Percentiles rank a stretch among this genome's conserved stretches.
Conservation (phyloP, 768 basidiomycete species). For the Rhodotorula paludigena region DNA sequence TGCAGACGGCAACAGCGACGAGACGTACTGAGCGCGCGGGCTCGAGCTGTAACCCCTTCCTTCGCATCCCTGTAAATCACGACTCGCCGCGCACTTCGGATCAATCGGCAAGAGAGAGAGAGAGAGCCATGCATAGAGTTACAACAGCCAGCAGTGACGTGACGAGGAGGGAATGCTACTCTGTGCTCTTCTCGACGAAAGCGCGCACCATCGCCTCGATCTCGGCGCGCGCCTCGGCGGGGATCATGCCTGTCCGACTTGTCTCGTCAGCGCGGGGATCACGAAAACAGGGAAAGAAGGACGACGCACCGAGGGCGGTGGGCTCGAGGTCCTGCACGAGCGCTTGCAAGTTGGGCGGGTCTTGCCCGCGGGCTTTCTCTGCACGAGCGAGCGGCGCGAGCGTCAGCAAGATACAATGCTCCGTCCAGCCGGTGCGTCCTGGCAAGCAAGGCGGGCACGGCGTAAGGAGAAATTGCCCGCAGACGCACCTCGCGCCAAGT, state of each 20-base stretch:
- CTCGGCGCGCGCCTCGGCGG: slow-evolving; percentile 17
- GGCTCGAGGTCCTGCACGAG: slow-evolving; percentile 82
- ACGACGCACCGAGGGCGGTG: slow-evolving; percentile 51
- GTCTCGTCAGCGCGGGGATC: neutral
- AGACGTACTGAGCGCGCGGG: slow-evolving; percentile 20
- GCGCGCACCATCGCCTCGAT: slow-evolving; percentile 30
- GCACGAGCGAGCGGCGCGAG: slow-evolving; percentile 48
- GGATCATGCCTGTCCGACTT: slow-evolving; percentile 10
- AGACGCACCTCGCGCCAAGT: slow-evolving; percentile 48
- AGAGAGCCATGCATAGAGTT: neutral
- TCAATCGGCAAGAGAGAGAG: neutral
- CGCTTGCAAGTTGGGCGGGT: slow-evolving; percentile 87
- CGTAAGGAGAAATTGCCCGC: neutral
- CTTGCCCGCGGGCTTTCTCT: slow-evolving; percentile 88
- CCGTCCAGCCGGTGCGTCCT: too few relatives aligned
- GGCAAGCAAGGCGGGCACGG: neutral
- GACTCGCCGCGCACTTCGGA: neutral
- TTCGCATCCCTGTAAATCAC: neutral
- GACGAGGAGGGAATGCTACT: slow-evolving; percentile 1
- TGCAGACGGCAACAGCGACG: slow-evolving; percentile 40
- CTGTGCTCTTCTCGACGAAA: slow-evolving; percentile 37
- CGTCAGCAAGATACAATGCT: too few relatives aligned
- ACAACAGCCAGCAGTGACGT: neutral
- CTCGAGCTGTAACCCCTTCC: neutral
- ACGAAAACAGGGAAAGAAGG: too few relatives aligned